Conservation (phyloP, 1,139 yeast species). For the Geotrichum australiense region DNA sequence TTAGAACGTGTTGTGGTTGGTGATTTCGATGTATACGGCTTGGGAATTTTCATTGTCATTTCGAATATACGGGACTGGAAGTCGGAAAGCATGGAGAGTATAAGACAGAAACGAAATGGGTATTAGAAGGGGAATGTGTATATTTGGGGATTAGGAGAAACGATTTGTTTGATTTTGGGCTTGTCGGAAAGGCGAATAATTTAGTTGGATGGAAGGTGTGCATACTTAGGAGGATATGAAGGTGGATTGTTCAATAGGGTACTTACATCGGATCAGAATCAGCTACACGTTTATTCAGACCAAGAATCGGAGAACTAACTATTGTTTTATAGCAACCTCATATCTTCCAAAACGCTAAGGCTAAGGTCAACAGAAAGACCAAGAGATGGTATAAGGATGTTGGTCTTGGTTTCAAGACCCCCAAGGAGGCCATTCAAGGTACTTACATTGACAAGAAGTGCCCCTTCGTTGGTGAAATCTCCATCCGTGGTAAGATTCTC, state of each 20-base stretch:
- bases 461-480: constrained; percentile 94
- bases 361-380: constrained; percentile 97
- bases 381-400: constrained; percentile 99
- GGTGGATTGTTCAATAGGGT: no score
- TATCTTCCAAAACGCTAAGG: constrained; percentile 99
- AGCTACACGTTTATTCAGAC: not conserved
- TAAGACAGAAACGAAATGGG: not conserved
- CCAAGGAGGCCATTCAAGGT: constrained; percentile 97
- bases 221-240: no score
- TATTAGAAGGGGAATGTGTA: not conserved
- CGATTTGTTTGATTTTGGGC: no score
- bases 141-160: not conserved
- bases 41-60: no score
- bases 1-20: not conserved
- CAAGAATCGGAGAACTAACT: constrained; percentile 5
- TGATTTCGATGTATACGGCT: not conserved
- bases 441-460: constrained; percentile 99
- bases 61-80: no score
- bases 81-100: no score
- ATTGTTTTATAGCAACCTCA: constrained; percentile 77
- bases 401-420: constrained; percentile 99
- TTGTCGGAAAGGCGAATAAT: no score
- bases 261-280: no score
- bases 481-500: constrained; percentile 99
- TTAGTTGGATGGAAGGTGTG: no score